Base-by-base conservation (phyloP, 768 basidiomycete genomes). In the Heimioporus sp. region DNA sequence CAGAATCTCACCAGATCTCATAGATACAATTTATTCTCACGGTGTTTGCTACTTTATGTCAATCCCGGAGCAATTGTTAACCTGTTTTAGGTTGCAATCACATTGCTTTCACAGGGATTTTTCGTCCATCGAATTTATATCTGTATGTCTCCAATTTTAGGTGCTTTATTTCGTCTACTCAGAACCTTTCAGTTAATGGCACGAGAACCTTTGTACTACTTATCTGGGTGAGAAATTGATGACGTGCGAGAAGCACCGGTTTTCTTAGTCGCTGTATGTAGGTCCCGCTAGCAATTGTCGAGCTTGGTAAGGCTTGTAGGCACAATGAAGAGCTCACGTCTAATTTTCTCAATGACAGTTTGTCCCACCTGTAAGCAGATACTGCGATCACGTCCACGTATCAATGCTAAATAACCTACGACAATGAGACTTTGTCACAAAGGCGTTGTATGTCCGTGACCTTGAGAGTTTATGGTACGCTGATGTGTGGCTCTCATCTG, bases 161-260 rank as follows among this genome's bases (percentile, higher is more conserved):
- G 10, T 15, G 3, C 15, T 37, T 20, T n/a, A n/a, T 10, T 2
- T 10, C 11, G 7, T 1, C 28, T n/a, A 51, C 30, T 40, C 30
- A 52, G 9, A 9, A 4, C 10, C 8, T 8, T 32, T 17, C 40
- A 54, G 53, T 54, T 30, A 51, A 44, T 21, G 10, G 28, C 1
- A 51, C 46, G 6, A 51, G n/a, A 19, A 15, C 46, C 19, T 17
- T 41, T 13, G 49, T 34, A 24, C 53, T 47, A 20, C 34, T 54
- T 28, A 19, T 51, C 15, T 54, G 43, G 53, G 53, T 54, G 42
- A 16, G 44, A 8, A 1, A 0, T n/a, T 46, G 3, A 49, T 56
- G 21, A 61, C 68, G 43, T 39, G 57, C 24, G 12, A 32, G 59
- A 21, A 19, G n/a, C n/a, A 38, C 28, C n/a, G 17, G 15, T 37